Evolutionary conservation across 495 filamentous ascomycete species (phyloP).

Genomic region (Podospora anserina): DNA sequence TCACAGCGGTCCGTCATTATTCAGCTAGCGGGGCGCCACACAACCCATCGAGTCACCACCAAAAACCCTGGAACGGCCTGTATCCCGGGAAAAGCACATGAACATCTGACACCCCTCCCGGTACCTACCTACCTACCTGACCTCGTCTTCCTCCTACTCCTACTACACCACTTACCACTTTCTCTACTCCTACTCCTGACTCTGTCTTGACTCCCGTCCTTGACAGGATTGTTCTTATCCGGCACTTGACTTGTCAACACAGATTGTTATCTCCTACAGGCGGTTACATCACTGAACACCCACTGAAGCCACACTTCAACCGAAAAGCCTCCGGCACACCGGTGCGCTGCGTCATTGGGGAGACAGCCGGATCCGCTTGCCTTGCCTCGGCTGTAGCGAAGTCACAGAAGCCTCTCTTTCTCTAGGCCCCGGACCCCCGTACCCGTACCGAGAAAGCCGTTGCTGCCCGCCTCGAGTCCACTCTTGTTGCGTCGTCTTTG

Average conservation of each 20-base stretch:
- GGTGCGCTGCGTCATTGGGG: constrained; percentile 20
- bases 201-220: constrained; percentile 4
- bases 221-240: too few relatives aligned
- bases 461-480: constrained; percentile 5
- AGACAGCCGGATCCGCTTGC: constrained; percentile 24
- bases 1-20: constrained; percentile 7
- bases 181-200: constrained; percentile 6
- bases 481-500: background rate
- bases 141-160: background rate
- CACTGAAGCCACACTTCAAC: background rate
- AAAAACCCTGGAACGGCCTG: constrained; percentile 1
- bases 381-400: constrained; percentile 28
- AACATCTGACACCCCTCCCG: constrained; percentile 4
- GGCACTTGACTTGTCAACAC: too few relatives aligned
- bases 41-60: background rate
- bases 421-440: constrained; percentile 13
- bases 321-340: constrained; percentile 1
- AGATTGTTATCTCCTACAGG: background rate
- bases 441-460: constrained; percentile 6
- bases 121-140: background rate
- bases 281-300: background rate
- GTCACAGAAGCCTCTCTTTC: background rate
- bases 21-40: constrained; percentile 8
- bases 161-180: background rate
- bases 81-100: constrained; percentile 4